Evolutionary conservation across 2,329 filamentous ascomycete genomes (phyloP).

Genomic region (Fusarium setosum): DNA sequence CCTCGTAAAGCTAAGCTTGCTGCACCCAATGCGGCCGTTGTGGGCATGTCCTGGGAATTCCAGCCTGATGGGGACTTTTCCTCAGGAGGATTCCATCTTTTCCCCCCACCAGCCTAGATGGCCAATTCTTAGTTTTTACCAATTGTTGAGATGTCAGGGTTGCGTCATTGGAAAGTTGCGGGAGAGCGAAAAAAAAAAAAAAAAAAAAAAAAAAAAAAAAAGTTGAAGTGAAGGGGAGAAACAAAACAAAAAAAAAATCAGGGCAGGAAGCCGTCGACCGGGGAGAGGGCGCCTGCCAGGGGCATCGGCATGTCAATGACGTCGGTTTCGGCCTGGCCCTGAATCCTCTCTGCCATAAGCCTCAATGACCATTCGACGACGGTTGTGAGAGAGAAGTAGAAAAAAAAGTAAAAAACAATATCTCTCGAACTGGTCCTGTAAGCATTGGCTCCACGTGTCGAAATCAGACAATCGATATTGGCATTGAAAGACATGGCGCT

Average conservation of each 20-base stretch:
- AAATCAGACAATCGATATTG: constrained; percentile 18
- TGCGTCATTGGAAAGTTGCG: constrained; percentile 14
- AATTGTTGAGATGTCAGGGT: constrained; percentile 1
- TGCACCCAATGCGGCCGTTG: constrained; percentile 25
- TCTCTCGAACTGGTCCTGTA: constrained; percentile 1
- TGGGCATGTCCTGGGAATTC: constrained; percentile 25
- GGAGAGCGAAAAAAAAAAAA: not conserved
- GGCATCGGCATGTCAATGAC: constrained; percentile 29
- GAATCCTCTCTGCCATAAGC: not conserved
- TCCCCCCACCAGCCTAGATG: constrained; percentile 1
- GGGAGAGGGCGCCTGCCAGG: not conserved
- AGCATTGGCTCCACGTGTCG: constrained; percentile 23
- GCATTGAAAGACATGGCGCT: constrained; percentile 18
- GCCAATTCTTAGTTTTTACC: not conserved
- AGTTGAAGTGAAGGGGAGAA: constrained; percentile 4
- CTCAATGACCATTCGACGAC: constrained; percentile 1
- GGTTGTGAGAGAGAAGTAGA: not conserved
- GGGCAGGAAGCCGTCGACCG: not conserved
- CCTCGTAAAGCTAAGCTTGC: constrained; percentile 32
- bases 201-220: not conserved
- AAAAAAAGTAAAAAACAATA: not conserved
- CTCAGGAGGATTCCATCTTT: constrained; percentile 15
- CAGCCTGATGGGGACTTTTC: constrained; percentile 26
- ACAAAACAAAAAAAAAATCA: not conserved
- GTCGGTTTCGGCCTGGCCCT: constrained; percentile 25